Evolutionary conservation across 108 stramenopile species (phyloP).

Genomic region (Cyclostephanos tholiformis): DNA sequence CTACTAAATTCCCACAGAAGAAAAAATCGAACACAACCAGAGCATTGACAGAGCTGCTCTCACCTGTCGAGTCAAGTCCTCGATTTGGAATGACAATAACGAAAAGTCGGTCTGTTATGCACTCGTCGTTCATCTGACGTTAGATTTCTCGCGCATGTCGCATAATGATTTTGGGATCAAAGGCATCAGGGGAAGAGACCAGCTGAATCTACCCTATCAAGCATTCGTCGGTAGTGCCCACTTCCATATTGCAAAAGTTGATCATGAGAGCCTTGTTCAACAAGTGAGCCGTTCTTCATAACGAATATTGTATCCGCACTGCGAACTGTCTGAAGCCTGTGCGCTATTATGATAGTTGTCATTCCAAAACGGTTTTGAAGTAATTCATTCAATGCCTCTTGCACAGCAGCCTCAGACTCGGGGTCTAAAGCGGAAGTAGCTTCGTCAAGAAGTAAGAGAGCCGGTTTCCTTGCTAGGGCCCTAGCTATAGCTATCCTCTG

Average conservation of each 20-base stretch:
- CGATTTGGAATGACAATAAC: too few species aligned
- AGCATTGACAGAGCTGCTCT: too few species aligned
- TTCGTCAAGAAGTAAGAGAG: constrained; percentile 87
- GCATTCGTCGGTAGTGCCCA: constrained; percentile 54
- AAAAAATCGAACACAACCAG: too few species aligned
- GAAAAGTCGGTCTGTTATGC: too few species aligned
- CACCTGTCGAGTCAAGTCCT: too few species aligned
- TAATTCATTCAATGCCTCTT: constrained; percentile 79
- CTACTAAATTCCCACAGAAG: too few species aligned
- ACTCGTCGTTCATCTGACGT: too few species aligned
- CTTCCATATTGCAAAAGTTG: constrained; percentile 56
- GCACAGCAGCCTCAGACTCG: constrained; percentile 81
- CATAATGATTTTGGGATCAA: background rate
- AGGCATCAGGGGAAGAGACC: constrained; percentile 35
- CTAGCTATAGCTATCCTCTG: constrained; percentile 93
- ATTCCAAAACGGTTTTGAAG: constrained; percentile 52
- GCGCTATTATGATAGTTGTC: constrained; percentile 87
- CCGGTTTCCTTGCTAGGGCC: constrained; percentile 81
- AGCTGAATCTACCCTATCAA: constrained; percentile 48
- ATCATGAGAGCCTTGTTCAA: constrained; percentile 84
- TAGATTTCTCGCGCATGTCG: too few species aligned
- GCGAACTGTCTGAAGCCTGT: constrained; percentile 84
- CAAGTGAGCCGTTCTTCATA: constrained; percentile 67
- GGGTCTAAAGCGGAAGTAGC: constrained; percentile 64
- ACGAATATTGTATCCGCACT: constrained; percentile 86